Base-by-base conservation (phyloP, 768 basidiomycete species). In the Jaapia argillacea region DNA sequence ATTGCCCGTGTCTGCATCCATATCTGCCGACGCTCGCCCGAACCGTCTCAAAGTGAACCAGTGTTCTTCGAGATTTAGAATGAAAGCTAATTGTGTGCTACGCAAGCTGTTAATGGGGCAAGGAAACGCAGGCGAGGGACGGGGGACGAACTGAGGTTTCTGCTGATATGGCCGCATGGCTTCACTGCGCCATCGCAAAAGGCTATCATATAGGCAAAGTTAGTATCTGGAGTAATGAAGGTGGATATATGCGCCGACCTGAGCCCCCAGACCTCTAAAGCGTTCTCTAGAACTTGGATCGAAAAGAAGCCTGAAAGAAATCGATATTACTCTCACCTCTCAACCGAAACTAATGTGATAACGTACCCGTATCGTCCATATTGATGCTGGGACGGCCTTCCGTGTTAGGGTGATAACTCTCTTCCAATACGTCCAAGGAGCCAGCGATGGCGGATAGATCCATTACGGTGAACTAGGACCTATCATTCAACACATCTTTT, bases 11-110 rank as follows among this genome's bases (percentile, higher is more conserved):
- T 77, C 73, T 23, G 59, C 47, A 25, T 64, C 61, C 22, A 63
- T 50, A 24, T 59, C 45, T 6, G 48, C 59, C 37, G 60, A 62
- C 13, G 72, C 67, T 42, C 54, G 57, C 16, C 87, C 88, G 55
- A 93, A 93, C 16, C 85, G 77, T 36, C 88, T 79, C 24, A 90
- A 67, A 6, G 89, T 83, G 56, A 86, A 87, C 92, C 92, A 96
- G 54, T 94, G 92, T 42, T 86, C 80, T 38, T 82, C 68, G 36
- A 83, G 72, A 56, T 96, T 89, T 25, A 96, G 72, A 45, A 96
- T 81, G 57, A 92, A 96, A 2, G 79, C 92, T 24, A 85, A 72
- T 58, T 94, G 88, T 5, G 73, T 69, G 54, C 91, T 93, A 46
- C 18, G 33, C 6, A n/a, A n/a, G n/a, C n/a, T n/a, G 41, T 22